Evolutionary conservation across 2,329 filamentous ascomycete species (phyloP).

Genomic region (Pseudopyricularia cyperi): DNA sequence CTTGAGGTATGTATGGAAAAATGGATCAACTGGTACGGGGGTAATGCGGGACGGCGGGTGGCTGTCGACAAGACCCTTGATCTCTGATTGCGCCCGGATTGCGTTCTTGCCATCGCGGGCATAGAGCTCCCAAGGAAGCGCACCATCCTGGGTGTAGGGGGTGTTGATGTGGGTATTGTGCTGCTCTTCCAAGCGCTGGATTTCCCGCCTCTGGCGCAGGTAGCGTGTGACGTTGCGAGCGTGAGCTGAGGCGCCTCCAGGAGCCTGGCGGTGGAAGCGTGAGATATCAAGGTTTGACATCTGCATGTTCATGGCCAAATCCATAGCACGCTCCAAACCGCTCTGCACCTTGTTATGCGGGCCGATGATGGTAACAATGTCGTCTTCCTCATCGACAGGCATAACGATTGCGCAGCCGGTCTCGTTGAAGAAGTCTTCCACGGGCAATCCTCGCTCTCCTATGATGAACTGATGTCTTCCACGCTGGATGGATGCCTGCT

Average conservation of each 20-base stretch:
- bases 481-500: slow-evolving; percentile 71
- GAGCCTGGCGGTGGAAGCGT: slow-evolving; percentile 62
- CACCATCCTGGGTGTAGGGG: slow-evolving; percentile 54
- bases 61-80: slow-evolving; percentile 58
- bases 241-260: slow-evolving; percentile 61
- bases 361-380: slow-evolving; percentile 75
- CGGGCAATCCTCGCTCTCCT: slow-evolving; percentile 64
- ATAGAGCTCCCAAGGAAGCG: slow-evolving; percentile 77
- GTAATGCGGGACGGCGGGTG: slow-evolving; percentile 63
- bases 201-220: slow-evolving; percentile 66
- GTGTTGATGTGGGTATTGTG: slow-evolving; percentile 84
- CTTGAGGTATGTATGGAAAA: slow-evolving; percentile 63
- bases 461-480: slow-evolving; percentile 93
- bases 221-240: slow-evolving; percentile 82
- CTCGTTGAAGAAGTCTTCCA: slow-evolving; percentile 77
- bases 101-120: slow-evolving; percentile 75
- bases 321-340: slow-evolving; percentile 74
- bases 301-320: slow-evolving; percentile 78
- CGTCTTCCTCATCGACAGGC: slow-evolving; percentile 64
- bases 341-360: slow-evolving; percentile 58
- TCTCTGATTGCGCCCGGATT: slow-evolving; percentile 61
- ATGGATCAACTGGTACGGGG: slow-evolving; percentile 57
- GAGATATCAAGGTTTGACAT: slow-evolving; percentile 73
- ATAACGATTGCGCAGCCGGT: slow-evolving; percentile 85
- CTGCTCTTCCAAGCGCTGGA: slow-evolving; percentile 66